Percentiles rank a stretch among this genome's conserved stretches.
phyloP scores from a whole-genome alignment of 148 eudicot species.

The Euryodendron excelsum region DNA sequence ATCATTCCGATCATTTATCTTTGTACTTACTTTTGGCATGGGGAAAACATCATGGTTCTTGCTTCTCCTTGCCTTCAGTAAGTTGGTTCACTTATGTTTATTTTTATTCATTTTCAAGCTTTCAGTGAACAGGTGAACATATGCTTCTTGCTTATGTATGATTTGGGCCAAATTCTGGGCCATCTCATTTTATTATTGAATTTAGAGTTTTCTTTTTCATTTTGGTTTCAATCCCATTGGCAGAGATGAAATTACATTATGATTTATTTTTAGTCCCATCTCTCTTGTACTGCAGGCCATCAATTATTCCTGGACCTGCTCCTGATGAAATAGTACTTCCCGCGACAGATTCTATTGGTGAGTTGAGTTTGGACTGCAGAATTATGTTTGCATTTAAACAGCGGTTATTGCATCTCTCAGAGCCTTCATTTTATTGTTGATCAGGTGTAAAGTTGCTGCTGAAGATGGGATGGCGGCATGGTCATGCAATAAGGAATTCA shows the following conservation, averaged over 20 bases:
- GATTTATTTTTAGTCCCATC: background rate
- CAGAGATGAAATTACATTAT: background rate
- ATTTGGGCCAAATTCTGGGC: background rate
- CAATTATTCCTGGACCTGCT: conserved; percentile 83
- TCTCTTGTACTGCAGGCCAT: conserved; percentile 52
- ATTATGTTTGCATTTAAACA: background rate
- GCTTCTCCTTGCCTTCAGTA: background rate
- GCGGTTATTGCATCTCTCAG: conserved; percentile 18
- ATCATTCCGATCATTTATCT: background rate
- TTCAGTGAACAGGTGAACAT: background rate
- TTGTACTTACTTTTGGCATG: background rate
- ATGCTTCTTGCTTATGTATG: background rate
- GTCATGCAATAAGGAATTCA: conserved; percentile 74
- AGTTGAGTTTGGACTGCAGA: conserved; percentile 23
- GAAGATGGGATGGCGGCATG: conserved; percentile 99
- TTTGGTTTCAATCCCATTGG: conserved; percentile 1
- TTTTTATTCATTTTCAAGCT: background rate
- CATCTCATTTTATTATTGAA: background rate
- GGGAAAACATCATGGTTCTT: background rate
- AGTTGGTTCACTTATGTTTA: background rate
- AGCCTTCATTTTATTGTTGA: conserved; percentile 17
- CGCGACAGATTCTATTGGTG: conserved; percentile 76
- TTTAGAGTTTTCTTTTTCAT: background rate
- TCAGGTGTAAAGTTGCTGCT: conserved; percentile 75
- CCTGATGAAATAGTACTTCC: conserved; percentile 85